Percentiles rank a stretch among this genome's conserved stretches.
Conservation (phyloP, 331 rosid species). For the Acacia pycnantha region DNA sequence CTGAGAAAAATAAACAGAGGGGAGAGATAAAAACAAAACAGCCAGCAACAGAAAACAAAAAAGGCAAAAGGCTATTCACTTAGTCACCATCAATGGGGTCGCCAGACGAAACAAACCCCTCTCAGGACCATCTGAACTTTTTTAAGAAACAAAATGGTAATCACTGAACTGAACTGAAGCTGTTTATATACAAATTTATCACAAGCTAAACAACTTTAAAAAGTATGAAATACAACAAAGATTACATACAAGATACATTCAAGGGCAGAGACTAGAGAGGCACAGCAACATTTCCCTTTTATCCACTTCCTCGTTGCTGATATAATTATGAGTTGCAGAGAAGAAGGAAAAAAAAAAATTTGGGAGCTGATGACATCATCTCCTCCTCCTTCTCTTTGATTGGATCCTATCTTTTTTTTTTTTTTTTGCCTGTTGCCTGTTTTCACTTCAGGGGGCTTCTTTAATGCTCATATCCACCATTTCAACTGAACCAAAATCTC, state of each 20-base stretch:
- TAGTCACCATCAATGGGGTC: conserved; percentile 52
- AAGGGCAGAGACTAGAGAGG: conserved; percentile 52
- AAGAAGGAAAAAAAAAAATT: conserved; percentile 40
- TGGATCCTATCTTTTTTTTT: background rate
- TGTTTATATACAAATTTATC: conserved; percentile 82
- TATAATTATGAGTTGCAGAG: conserved; percentile 32
- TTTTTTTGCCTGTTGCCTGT: conserved; percentile 47
- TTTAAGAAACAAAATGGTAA: conserved; percentile 36
- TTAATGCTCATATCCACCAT: conserved; percentile 88
- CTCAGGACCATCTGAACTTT: conserved; percentile 42
- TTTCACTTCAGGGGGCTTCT: conserved; percentile 67
- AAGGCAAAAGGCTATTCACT: conserved; percentile 46
- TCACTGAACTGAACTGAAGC: conserved; percentile 47
- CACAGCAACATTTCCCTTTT: conserved; percentile 39
- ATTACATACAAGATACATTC: conserved; percentile 66
- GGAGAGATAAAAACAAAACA: conserved; percentile 27
- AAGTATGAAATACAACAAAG: conserved; percentile 65
- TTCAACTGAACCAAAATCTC: conserved; percentile 54
- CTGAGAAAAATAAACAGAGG: background rate
- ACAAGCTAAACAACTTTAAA: conserved; percentile 45
- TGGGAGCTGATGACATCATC: conserved; percentile 38
- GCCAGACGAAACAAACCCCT: conserved; percentile 28
- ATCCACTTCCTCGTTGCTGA: conserved; percentile 30
- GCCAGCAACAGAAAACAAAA: conserved; percentile 38
- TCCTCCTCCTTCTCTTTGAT: conserved; percentile 35